These are phyloP conservation scores for Diaporthe citrichinensis DNA, from an alignment of 2,329 filamentous ascomycete genomes.

Conservation along the genomic window DNA sequence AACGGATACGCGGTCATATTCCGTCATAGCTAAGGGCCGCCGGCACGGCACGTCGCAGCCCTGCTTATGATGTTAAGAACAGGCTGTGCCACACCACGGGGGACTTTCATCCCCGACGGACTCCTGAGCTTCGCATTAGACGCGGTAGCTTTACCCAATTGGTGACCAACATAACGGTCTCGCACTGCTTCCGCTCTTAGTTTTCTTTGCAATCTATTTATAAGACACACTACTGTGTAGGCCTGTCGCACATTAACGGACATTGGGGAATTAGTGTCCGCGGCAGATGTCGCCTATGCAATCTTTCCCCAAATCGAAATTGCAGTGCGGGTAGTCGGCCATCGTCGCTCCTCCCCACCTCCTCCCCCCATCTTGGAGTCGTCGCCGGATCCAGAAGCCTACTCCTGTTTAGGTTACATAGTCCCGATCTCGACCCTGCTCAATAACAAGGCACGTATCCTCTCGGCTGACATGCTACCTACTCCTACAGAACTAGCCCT, in stretches of 20 bases:
- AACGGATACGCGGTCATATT: too few relatives aligned
- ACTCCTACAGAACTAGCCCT: constrained; percentile 3
- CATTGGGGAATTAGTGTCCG: constrained; percentile 4
- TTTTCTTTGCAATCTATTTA: constrained; percentile 8
- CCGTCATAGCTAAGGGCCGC: neutral
- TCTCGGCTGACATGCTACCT: neutral
- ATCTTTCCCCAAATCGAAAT: constrained; percentile 15
- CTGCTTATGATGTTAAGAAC: neutral
- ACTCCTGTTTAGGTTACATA: constrained; percentile 26
- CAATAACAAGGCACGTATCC: neutral
- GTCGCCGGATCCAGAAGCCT: neutral
- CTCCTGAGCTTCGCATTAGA: constrained; percentile 21
- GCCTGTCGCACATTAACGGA: constrained; percentile 22
- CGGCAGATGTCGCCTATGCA: neutral
- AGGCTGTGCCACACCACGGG: neutral
- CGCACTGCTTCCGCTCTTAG: neutral
- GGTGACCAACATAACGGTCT: neutral
- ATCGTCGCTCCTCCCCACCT: neutral
- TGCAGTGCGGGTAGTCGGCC: neutral
- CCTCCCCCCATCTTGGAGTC: neutral
- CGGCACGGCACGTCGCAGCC: neutral
- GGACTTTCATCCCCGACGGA: neutral
- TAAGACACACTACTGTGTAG: constrained; percentile 1
- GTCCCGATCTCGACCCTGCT: neutral
- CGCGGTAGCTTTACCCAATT: neutral